Percentiles rank a stretch among this genome's conserved stretches.
Conservation (phyloP, 768 basidiomycete species). For the Clathrus columnatus region DNA sequence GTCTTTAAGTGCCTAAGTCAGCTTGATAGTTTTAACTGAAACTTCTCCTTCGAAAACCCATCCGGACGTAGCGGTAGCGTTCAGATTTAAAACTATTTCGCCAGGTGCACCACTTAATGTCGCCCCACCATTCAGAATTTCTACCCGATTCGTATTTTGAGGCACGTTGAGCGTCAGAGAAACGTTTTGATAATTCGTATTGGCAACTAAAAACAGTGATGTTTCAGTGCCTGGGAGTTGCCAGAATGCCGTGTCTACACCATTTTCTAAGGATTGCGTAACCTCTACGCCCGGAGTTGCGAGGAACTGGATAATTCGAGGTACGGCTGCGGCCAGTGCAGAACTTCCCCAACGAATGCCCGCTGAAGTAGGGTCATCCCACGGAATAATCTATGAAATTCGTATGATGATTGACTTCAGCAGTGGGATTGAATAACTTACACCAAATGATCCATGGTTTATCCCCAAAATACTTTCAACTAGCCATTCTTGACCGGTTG, state of each 20-base stretch:
- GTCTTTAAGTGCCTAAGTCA: neutral
- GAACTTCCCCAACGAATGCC: neutral
- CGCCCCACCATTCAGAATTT: constrained; percentile 5
- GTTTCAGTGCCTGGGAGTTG: neutral
- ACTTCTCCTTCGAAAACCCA: neutral
- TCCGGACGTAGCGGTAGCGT: neutral
- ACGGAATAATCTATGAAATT: constrained; percentile 1
- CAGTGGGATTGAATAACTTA: neutral
- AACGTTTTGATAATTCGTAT: constrained; percentile 1
- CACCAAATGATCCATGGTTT: constrained; percentile 57
- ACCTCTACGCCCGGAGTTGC: neutral
- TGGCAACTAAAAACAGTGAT: constrained; percentile 5
- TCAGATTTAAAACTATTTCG: neutral
- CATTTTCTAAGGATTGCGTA: neutral
- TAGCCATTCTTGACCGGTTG: constrained; percentile 62
- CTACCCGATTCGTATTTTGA: neutral
- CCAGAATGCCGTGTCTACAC: constrained; percentile 3
- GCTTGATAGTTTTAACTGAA: neutral
- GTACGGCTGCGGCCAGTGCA: constrained; percentile 2
- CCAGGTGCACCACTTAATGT: neutral
- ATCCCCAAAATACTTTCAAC: constrained; percentile 56
- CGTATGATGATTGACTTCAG: neutral
- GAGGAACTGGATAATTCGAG: constrained; percentile 2
- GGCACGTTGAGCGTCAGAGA: constrained; percentile 1
- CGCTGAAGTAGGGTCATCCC: constrained; percentile 5